Base-by-base conservation (phyloP, 2,329 filamentous ascomycete genomes). In the Fusarium sp. region DNA sequence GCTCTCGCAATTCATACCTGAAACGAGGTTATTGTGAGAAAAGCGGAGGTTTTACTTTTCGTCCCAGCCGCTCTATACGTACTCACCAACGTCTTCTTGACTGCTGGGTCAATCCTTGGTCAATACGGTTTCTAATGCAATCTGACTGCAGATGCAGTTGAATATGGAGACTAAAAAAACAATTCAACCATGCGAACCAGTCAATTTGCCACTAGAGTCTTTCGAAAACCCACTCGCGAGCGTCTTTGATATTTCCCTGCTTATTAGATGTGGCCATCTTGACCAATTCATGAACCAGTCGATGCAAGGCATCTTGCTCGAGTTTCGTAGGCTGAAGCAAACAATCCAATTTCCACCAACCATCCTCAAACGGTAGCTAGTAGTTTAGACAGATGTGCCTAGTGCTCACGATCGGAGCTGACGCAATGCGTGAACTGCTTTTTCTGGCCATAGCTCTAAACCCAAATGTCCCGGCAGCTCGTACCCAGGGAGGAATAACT, bases 351-450 rank as follows among this genome's bases (percentile, higher is more conserved):
- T 67, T 69, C 71, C 69, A 73, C 69, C 52, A 52, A 60, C 44
- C 44, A 57, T 63, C 45, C 52, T 67, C 53, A 66, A 66, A 61
- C 64, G 61, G 67, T 56, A 59, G 57, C 58, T 66, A 53, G 26
- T 42, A 55, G 57, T 64, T 56, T 65, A 54, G 56, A 72, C 56
- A 52, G 39, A 47, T 44, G 34, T 56, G 42, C 53, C 58, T 73
- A 72, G 67, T 61, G 67, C 69, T 68, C 72, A 66, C 61, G 46
- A 70, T 66, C 62, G 64, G 38, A 67, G 71, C 66, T 74, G 70
- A 74, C 69, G 70, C 70, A 65, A 75, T 65, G 22, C 53, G 40
- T 56, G 65, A 70, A 59, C 54, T 72, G 50, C 69, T 75, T 59
- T 54, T 43, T 75, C 62, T 69, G 49, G 64, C 57, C 42, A 72